A percentile compares a stretch with the other conserved stretches of the same genome.
These are phyloP conservation scores for Candida alai DNA, from an alignment of 805 yeast genomes.

Conservation along the genomic window DNA sequence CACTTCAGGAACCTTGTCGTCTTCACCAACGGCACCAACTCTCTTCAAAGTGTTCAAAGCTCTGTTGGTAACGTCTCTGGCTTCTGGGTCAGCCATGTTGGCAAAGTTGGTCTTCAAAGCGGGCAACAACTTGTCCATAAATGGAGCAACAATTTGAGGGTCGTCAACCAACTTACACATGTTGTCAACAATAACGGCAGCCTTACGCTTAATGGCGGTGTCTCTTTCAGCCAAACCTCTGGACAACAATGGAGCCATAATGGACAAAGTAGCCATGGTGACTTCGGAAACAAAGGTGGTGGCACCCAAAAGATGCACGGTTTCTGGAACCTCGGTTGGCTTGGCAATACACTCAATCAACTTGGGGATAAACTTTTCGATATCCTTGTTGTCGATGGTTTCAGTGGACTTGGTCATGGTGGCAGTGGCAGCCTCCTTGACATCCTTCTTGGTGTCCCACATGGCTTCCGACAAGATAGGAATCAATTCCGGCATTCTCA, in stretches of 20 bases:
- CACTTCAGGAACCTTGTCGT: constrained; percentile 91
- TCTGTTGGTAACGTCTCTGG: constrained; percentile 96
- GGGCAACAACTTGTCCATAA: constrained; percentile 93
- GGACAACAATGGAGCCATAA: constrained; percentile 97
- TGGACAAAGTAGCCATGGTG: constrained; percentile 98
- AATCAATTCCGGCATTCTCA: constrained; percentile 99
- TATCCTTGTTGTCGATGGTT: constrained; percentile 99
- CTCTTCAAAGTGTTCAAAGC: constrained; percentile 96
- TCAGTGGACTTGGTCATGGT: constrained; percentile 96
- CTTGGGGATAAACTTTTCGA: constrained; percentile 97
- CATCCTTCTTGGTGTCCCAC: constrained; percentile 99
- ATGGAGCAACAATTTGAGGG: constrained; percentile 99
- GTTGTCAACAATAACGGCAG: constrained; percentile 99
- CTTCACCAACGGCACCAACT: constrained; percentile 94
- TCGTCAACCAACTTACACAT: constrained; percentile 99
- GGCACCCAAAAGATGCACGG: constrained; percentile 98
- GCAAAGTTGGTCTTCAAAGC: constrained; percentile 90
- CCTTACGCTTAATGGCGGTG: constrained; percentile 98
- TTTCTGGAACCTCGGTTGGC: constrained; percentile 97
- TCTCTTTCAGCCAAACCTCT: constrained; percentile 99
- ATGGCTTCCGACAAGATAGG: constrained; percentile 98
- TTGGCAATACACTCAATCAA: constrained; percentile 94
- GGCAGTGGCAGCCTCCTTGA: constrained; percentile 92
- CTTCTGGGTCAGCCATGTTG: constrained; percentile 99
- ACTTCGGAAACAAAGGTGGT: constrained; percentile 99